Evolutionary conservation across 1,284 basidiomycete species (phyloP).

Genomic region (Mycena citricolor): DNA sequence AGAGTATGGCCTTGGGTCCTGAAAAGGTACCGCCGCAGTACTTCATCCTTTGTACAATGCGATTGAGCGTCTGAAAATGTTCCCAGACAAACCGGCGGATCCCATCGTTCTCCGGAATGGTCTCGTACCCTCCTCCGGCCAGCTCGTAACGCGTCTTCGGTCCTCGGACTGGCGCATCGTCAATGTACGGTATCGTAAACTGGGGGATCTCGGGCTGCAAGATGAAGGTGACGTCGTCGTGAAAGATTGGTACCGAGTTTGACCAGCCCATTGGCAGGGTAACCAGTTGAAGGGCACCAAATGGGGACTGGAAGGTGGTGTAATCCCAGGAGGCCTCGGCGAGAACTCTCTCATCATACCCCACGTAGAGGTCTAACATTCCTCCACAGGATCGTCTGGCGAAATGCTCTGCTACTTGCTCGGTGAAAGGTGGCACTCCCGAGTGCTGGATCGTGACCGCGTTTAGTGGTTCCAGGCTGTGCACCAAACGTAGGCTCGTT

Average conservation of each 20-base stretch:
- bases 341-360: conserved; percentile 26
- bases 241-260: conserved; percentile 32
- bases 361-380: conserved; percentile 27
- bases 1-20: conserved; percentile 26
- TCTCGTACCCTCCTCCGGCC: conserved; percentile 25
- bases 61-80: conserved; percentile 28
- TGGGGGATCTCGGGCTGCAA: conserved; percentile 29
- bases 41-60: conserved; percentile 28
- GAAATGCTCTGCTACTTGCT: conserved; percentile 26
- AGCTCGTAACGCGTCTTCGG: conserved; percentile 24
- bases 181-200: conserved; percentile 27
- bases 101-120: conserved; percentile 23
- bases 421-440: conserved; percentile 25
- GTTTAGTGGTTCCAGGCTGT: conserved; percentile 34
- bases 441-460: conserved; percentile 33
- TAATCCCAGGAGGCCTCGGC: conserved; percentile 22
- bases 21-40: conserved; percentile 30
- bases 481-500: conserved; percentile 32
- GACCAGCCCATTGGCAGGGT: conserved; percentile 34
- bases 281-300: conserved; percentile 24
- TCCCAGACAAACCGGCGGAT: conserved; percentile 29
- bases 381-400: conserved; percentile 24
- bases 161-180: conserved; percentile 29
- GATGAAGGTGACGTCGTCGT: conserved; percentile 30
- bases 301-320: conserved; percentile 31